Evolutionary conservation across 176 grass and related monocot species (phyloP).

Genomic region (Saccharum spontaneum): DNA sequence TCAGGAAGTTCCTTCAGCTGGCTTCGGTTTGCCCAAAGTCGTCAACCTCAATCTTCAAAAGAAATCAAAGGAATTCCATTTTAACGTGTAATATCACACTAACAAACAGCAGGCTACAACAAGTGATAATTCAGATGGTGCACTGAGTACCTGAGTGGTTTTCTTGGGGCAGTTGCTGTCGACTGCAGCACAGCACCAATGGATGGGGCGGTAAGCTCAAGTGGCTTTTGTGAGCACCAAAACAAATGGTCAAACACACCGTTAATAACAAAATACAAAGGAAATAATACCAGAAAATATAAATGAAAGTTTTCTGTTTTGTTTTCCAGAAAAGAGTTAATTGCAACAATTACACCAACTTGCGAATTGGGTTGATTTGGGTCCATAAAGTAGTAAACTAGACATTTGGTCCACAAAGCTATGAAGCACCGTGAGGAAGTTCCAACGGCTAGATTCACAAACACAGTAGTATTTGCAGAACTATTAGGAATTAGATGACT

Average conservation of each 20-base stretch:
- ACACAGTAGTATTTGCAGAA: not conserved
- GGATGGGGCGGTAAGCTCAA: conserved; percentile 58
- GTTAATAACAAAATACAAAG: conserved; percentile 21
- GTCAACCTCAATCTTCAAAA: conserved; percentile 77
- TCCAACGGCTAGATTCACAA: not conserved
- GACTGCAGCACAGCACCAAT: conserved; percentile 26
- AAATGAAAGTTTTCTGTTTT: not conserved
- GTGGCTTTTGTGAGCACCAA: conserved; percentile 41
- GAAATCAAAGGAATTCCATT: conserved; percentile 6
- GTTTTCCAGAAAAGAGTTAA: not conserved
- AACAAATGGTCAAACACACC: conserved; percentile 11
- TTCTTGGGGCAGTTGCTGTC: conserved; percentile 54
- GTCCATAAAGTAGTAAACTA: conserved; percentile 10
- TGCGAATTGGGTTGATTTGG: not conserved
- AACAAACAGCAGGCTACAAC: not conserved
- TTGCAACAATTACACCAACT: not conserved
- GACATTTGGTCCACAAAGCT: not conserved
- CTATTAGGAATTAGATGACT: not conserved
- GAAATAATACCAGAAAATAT: conserved; percentile 2
- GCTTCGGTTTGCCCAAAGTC: conserved; percentile 57
- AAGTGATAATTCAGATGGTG: conserved; percentile 1
- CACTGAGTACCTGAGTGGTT: conserved; percentile 57
- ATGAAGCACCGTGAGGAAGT: no score
- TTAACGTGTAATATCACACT: not conserved
- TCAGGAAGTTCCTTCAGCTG: conserved; percentile 35